Evolutionary conservation across 106 monocot species (phyloP).

Genomic region (Apostasia ramifera): DNA sequence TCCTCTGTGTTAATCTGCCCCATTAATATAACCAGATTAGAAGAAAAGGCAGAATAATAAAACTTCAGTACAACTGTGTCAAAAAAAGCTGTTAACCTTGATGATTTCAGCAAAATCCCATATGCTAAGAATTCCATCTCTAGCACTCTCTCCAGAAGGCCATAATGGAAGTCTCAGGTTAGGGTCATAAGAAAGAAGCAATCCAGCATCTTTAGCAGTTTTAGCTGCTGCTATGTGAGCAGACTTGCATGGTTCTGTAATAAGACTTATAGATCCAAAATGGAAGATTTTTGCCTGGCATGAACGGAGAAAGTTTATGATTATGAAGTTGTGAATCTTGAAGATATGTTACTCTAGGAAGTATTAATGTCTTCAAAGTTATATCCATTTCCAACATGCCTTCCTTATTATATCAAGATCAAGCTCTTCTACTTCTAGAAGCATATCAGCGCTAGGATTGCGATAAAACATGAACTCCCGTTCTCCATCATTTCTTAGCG

Average conservation of each 20-base stretch:
- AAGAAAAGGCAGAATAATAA: background rate
- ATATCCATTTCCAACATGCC: slow-evolving; percentile 20
- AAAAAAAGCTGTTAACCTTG: slow-evolving; percentile 44
- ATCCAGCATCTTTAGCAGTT: slow-evolving; percentile 88
- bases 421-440: slow-evolving; percentile 85
- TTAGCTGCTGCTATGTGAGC: slow-evolving; percentile 85
- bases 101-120: slow-evolving; percentile 94
- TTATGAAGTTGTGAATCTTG: background rate
- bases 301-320: background rate
- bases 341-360: background rate
- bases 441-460: slow-evolving; percentile 99
- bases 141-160: slow-evolving; percentile 86
- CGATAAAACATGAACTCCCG: slow-evolving; percentile 99
- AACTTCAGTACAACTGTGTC: background rate
- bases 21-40: slow-evolving; percentile 7
- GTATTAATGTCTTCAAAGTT: background rate
- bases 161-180: slow-evolving; percentile 92
- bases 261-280: slow-evolving; percentile 97
- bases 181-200: slow-evolving; percentile 90
- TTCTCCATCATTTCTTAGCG: slow-evolving; percentile 80
- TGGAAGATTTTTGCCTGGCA: slow-evolving; percentile 92
- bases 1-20: slow-evolving; percentile 92
- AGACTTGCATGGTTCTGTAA: slow-evolving; percentile 93
- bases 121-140: slow-evolving; percentile 93
- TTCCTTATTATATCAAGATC: slow-evolving; percentile 83